A percentile compares a stretch with the other conserved stretches of the same genome.
Conservation (phyloP, 345 rosid genomes). For the Lenwebbia sp. region DNA sequence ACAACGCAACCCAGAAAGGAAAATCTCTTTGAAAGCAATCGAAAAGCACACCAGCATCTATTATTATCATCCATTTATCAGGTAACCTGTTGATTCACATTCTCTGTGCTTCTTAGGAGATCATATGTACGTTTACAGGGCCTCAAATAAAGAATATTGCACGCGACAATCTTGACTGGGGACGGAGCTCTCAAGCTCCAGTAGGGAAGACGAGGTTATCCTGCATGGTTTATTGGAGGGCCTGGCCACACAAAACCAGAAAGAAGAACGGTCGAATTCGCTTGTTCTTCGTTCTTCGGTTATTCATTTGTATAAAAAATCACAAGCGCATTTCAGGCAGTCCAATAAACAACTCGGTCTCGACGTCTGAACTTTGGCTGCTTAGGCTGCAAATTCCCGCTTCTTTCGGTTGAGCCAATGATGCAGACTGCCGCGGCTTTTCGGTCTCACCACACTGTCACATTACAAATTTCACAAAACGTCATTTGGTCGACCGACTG, state of each 20-base stretch:
- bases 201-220: background rate
- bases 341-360: conserved; percentile 6
- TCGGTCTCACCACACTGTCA: background rate
- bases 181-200: background rate
- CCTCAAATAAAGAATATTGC: background rate
- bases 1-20: background rate
- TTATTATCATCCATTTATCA: background rate
- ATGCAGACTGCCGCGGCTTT: background rate
- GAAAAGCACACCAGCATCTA: background rate
- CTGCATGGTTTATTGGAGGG: background rate
- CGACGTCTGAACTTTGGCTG: background rate
- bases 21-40: background rate
- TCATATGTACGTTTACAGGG: background rate
- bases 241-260: background rate
- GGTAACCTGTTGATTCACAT: background rate
- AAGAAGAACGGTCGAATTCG: background rate
- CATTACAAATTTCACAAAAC: background rate
- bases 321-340: conserved; percentile 1
- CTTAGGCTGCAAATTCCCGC: background rate
- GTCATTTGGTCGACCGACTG: background rate
- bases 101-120: background rate
- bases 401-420: background rate
- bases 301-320: background rate
- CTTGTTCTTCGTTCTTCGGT: background rate
- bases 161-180: background rate